Evolutionary conservation across 1,139 yeast genomes (phyloP), one percentile per base, ranked within the genome.

Genomic region (Scheffersomyces titani): DNA sequence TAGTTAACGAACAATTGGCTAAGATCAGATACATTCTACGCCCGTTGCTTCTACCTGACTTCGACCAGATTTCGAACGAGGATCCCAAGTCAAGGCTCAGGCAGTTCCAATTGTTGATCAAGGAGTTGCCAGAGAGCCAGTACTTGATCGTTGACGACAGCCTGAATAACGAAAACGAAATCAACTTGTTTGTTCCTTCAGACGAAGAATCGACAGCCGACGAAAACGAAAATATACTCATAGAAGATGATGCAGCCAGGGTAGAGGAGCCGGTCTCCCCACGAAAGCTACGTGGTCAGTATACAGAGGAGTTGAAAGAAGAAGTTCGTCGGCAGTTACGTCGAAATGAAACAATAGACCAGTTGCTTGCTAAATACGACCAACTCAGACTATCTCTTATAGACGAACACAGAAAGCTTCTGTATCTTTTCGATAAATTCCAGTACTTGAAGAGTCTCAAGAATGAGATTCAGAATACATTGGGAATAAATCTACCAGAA

Each of bases 121-220:
- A 58, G 1, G 76, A 74, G 49, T 66, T 78, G 50, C 83, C 83
- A 0, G 76, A 74, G 53, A 59, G 70, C 6, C 70, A 70, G 59
- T 74, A 76, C 57, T 64, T 78, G 50, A 59, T 73, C 20, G 56
- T 55, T 9, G 49, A 47, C 3, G 54, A 49, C 6, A 9, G 20
- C 22, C 24, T 6, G 24, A 57, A 54, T 16, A 55, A 58, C 2
- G 52, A 24, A 11, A 24, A 16, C 9, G 40, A 30, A 2, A 13
- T 1, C 13, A 5, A 16, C 13, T 9, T 30, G 2, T 30, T 30
- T 30, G 40, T 30, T 30, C 3, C 40, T 30, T 30, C 40, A 2
- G 40, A 30, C 11, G 64, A 59, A 16, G 49, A 50, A n/a, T 54
- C 51, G n/a, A 22, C 16, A 55, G 55, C 2, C 1, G 61, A 62